Evolutionary conservation across 2,329 filamentous ascomycete species (phyloP).

Genomic region (Xylaria sp.): DNA sequence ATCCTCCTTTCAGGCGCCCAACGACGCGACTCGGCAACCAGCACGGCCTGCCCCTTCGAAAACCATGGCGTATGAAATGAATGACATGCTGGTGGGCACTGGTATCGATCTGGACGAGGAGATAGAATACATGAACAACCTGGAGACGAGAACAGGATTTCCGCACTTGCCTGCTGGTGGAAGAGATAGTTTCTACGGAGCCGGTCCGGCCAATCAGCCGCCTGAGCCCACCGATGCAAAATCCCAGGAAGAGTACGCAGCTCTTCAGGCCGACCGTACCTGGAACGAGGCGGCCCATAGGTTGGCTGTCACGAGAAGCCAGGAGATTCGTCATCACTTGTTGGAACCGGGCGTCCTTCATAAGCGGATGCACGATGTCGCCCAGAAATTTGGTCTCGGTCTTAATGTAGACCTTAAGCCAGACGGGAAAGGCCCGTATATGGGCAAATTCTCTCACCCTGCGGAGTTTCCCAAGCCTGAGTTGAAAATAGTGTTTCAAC

Average conservation of each 20-base stretch:
- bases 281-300: conserved; percentile 74
- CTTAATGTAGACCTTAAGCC: conserved; percentile 67
- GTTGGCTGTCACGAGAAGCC: conserved; percentile 69
- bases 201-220: conserved; percentile 73
- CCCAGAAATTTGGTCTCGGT: conserved; percentile 66
- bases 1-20: conserved; percentile 38
- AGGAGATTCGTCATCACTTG: conserved; percentile 80
- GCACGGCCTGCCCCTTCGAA: conserved; percentile 71
- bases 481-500: conserved; percentile 65
- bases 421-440: conserved; percentile 52
- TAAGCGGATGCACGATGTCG: conserved; percentile 68
- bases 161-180: conserved; percentile 65
- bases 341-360: conserved; percentile 71
- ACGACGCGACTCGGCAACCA: conserved; percentile 60
- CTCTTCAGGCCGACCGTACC: conserved; percentile 72
- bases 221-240: conserved; percentile 57
- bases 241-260: conserved; percentile 72
- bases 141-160: conserved; percentile 66
- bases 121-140: conserved; percentile 80
- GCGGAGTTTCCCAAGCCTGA: conserved; percentile 62
- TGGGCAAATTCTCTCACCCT: conserved; percentile 62
- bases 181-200: conserved; percentile 70
- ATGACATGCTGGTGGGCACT: conserved; percentile 84
- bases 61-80: conserved; percentile 76
- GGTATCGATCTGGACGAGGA: conserved; percentile 90